A percentile compares a stretch with the other conserved stretches of the same genome.
phyloP scores from a whole-genome alignment of 208 protist species.

The Acanthamoeba royreba region DNA sequence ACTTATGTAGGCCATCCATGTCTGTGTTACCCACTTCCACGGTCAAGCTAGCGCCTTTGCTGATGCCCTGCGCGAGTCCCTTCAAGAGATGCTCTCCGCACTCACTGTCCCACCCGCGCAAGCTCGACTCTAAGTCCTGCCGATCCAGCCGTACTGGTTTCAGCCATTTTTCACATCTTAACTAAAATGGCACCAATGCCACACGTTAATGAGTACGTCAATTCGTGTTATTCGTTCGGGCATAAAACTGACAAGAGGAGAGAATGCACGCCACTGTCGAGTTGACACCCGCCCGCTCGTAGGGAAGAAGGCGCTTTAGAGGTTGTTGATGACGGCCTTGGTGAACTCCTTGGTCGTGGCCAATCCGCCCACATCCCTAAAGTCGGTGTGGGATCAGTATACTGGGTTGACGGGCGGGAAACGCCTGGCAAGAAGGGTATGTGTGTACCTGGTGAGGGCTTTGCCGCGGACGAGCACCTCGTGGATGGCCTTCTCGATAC shows the following conservation, averaged over 20 bases:
- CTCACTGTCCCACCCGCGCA: not conserved
- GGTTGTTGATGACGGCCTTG: slow-evolving; percentile 46
- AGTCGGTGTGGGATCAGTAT: not conserved
- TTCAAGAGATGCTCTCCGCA: not conserved
- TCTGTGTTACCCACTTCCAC: not conserved
- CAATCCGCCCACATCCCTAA: slow-evolving; percentile 61
- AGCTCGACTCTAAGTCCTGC: not conserved
- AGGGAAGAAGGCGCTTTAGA: no score
- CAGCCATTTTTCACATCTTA: no score
- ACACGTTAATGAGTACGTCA: no score
- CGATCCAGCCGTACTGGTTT: no score
- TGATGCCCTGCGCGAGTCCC: not conserved
- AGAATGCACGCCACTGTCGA: no score
- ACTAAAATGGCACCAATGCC: no score
- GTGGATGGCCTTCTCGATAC: slow-evolving; percentile 52
- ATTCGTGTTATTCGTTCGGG: no score
- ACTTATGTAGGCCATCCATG: not conserved
- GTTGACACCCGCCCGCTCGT: no score
- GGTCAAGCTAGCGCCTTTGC: not conserved
- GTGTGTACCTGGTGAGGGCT: not conserved
- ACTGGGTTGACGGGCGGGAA: not conserved
- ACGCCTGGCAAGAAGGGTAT: not conserved
- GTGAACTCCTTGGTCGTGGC: slow-evolving; percentile 60
- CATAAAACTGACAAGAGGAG: no score
- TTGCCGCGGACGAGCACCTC: slow-evolving; percentile 35